These are phyloP conservation scores for Phoma sp. DNA, from an alignment of 2,329 filamentous ascomycete genomes.

Conservation along the genomic window DNA sequence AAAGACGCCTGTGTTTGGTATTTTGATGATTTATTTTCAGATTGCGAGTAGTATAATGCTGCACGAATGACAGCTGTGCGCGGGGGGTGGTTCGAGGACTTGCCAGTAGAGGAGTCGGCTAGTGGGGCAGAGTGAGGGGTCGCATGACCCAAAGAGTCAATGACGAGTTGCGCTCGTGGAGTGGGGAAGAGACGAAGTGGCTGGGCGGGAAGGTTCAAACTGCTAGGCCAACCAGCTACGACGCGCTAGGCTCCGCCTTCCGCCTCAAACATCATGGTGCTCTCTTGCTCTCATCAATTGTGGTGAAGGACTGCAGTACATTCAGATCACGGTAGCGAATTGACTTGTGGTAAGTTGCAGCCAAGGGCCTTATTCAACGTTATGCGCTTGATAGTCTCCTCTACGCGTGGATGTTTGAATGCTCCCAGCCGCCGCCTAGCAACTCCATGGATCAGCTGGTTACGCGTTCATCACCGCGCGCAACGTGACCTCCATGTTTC, in stretches of 20 bases:
- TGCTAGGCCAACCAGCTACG: conserved; percentile 17
- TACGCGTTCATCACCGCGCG: neutral
- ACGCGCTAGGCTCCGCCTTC: conserved; percentile 12
- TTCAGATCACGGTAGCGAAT: neutral
- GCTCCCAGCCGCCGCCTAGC: neutral
- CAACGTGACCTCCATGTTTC: neutral
- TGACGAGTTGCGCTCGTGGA: conserved; percentile 15
- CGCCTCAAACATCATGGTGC: conserved; percentile 18
- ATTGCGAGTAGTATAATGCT: too few relatives aligned
- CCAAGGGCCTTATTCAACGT: neutral
- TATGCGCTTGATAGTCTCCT: conserved; percentile 1
- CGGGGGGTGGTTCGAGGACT: neutral
- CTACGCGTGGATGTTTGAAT: neutral
- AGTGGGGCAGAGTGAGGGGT: neutral
- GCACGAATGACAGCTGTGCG: too few relatives aligned
- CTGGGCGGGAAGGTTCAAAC: conserved; percentile 2
- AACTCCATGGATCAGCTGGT: neutral
- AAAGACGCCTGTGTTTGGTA: conserved; percentile 7
- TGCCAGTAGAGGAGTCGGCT: neutral
- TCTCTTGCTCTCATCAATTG: conserved; percentile 9
- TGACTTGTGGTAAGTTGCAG: conserved; percentile 8
- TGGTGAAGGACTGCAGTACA: neutral
- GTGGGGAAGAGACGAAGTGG: conserved; percentile 5
- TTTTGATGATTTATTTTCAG: neutral
- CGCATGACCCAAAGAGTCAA: neutral